Conservation (phyloP, 495 filamentous ascomycete species). For the Trichoderma orchidacearum region DNA sequence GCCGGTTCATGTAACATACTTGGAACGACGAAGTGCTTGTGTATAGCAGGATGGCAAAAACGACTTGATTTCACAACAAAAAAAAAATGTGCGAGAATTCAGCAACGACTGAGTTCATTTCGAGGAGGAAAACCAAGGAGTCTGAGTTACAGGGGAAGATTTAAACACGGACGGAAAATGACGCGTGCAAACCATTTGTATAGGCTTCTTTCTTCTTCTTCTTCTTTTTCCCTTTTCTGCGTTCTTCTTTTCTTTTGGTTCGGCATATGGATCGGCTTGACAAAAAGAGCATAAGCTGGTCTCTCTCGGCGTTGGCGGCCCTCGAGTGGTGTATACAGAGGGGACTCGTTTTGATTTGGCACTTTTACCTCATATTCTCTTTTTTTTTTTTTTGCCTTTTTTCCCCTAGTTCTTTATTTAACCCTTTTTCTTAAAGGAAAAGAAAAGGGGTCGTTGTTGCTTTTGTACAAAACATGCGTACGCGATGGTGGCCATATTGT, state of each 20-base stretch:
- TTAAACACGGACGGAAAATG: neutral
- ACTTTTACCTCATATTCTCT: neutral
- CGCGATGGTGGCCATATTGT: too few relatives aligned
- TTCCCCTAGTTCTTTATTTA: neutral
- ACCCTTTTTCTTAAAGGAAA: too few relatives aligned
- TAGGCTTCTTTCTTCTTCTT: neutral
- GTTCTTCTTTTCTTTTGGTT: neutral
- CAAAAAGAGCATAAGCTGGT: neutral
- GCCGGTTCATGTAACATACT: neutral
- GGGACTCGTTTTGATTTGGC: too few relatives aligned
- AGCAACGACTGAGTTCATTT: too few relatives aligned
- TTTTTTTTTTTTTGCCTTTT: neutral
- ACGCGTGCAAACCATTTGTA: neutral
- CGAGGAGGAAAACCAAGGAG: too few relatives aligned
- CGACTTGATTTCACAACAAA: neutral
- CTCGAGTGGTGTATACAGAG: neutral
- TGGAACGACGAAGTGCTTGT: neutral
- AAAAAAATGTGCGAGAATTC: neutral
- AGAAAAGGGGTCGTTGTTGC: too few relatives aligned
- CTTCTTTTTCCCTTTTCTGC: neutral
- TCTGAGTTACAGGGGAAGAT: neutral
- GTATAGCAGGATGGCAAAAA: neutral
- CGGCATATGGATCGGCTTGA: neutral
- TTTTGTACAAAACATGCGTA: neutral
- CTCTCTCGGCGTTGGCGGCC: neutral